Percentiles rank a stretch among this genome's conserved stretches.
Conservation (phyloP, 2,329 filamentous ascomycete genomes). For the Microascus cirrosus region DNA sequence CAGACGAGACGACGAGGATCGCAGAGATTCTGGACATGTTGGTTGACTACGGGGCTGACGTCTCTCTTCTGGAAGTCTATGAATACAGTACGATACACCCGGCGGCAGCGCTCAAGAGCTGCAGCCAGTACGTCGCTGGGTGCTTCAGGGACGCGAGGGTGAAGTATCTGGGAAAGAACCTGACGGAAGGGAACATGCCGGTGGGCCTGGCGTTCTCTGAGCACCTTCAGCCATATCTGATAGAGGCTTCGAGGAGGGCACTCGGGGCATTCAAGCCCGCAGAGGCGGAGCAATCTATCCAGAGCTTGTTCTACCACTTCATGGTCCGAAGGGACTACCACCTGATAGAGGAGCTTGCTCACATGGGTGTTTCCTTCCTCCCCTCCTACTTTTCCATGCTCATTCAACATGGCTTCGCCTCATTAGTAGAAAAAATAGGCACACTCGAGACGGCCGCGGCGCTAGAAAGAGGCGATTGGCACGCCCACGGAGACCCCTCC, state of each 20-base stretch:
- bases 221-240: neutral
- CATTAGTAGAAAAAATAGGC: constrained; percentile 10
- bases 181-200: too few relatives aligned
- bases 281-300: neutral
- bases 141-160: neutral
- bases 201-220: neutral
- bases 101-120: too few relatives aligned
- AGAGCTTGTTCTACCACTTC: neutral
- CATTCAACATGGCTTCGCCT: constrained; percentile 9
- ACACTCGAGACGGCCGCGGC: constrained; percentile 5
- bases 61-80: neutral
- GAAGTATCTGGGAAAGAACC: neutral
- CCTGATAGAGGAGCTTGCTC: constrained; percentile 10
- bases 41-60: constrained; percentile 7
- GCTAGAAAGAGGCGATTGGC: constrained; percentile 10
- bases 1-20: neutral
- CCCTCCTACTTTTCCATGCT: constrained; percentile 4
- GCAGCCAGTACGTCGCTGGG: neutral
- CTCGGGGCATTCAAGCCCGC: constrained; percentile 7
- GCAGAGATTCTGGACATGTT: constrained; percentile 16
- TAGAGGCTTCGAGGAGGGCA: neutral
- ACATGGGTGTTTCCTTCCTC: constrained; percentile 8
- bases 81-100: neutral
- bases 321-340: constrained; percentile 11
- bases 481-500: constrained; percentile 9